Base-by-base conservation (phyloP, 129 eudicot genomes). In the Gnaphalium uliginosum region DNA sequence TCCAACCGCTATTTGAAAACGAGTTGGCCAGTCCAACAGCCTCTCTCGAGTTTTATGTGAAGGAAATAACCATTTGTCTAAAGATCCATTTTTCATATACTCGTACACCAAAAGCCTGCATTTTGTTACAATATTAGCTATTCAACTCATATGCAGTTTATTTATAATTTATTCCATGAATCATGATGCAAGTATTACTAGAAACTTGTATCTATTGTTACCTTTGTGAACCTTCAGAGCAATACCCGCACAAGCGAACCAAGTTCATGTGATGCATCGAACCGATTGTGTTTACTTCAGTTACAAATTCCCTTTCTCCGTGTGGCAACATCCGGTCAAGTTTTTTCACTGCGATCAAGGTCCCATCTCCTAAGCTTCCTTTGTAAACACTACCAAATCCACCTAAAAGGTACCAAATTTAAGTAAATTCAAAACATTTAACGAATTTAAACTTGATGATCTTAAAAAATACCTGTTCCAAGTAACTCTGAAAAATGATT, bases 181-280 rank as follows among this genome's bases (percentile, higher is more conserved):
- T n/a, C 27, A 29, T 22, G 37, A 26, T 33, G 0, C 26, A 1
- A 27, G 43, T 27, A 46, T 67, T 8, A 21, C 30, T 23, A 57
- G 32, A 24, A 68, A 68, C 30, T 37, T 30, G 60, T 24, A 70
- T 13, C 11, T 24, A 29, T 19, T 19, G 3, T 72, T 79, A 93
- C 98, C 98, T 74, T 53, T 84, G 99, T 79, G 85, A 72, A 56
- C 96, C 99, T 82, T 95, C 92, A 0, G 97, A 89, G 83, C 96
- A 91, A 85, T 91, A 95, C 10, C 99, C 99, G 30, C 97, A 85
- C 11, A 95, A 82, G 1, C 95, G 90, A 72, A 95, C 97, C 88
- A 95, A 86, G 84, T 95, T 95, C 97, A 95, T 86, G 71, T 95
- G 99, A 79, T 95, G 97, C 97, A 95, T 91, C 6, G 97, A 89